A percentile compares a stretch with the other conserved stretches of the same genome.
Evolutionary conservation across 306 rosid genomes (phyloP).

Genomic region (Cercis canadensis): DNA sequence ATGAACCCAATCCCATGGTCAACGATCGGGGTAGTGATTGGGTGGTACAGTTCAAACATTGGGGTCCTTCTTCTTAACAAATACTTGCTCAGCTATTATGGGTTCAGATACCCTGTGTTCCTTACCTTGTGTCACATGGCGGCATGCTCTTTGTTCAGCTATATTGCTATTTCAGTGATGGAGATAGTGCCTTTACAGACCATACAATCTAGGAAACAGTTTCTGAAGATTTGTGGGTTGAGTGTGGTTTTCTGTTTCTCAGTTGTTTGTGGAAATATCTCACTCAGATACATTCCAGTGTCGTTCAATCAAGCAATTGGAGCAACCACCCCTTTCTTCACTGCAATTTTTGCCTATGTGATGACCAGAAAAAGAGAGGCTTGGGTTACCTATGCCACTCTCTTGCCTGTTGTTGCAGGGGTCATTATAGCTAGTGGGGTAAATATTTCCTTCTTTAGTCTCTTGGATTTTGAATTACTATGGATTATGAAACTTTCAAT

Average conservation of each 20-base stretch:
- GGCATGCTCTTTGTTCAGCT: conserved; percentile 50
- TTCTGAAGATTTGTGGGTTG: conserved; percentile 34
- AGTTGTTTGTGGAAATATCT: conserved; percentile 53
- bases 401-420: conserved; percentile 52
- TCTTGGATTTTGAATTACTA: neutral
- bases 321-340: conserved; percentile 53
- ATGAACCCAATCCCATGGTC: conserved; percentile 42
- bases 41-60: conserved; percentile 52
- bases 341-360: conserved; percentile 48
- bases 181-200: conserved; percentile 45
- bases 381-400: conserved; percentile 52
- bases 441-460: conserved; percentile 8
- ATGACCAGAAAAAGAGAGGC: conserved; percentile 43
- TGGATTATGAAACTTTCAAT: neutral
- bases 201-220: conserved; percentile 40
- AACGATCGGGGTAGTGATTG: conserved; percentile 37
- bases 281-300: conserved; percentile 47
- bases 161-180: conserved; percentile 33
- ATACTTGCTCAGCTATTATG: conserved; percentile 48
- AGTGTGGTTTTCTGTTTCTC: conserved; percentile 51
- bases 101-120: conserved; percentile 45
- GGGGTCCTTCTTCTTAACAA: conserved; percentile 54
- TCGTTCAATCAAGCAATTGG: conserved; percentile 58
- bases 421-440: conserved; percentile 52
- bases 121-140: conserved; percentile 58